Evolutionary conservation across 805 yeast species (phyloP), one percentile per base, ranked within the genome.

Genomic region (Kodamaea kakaduensis): DNA sequence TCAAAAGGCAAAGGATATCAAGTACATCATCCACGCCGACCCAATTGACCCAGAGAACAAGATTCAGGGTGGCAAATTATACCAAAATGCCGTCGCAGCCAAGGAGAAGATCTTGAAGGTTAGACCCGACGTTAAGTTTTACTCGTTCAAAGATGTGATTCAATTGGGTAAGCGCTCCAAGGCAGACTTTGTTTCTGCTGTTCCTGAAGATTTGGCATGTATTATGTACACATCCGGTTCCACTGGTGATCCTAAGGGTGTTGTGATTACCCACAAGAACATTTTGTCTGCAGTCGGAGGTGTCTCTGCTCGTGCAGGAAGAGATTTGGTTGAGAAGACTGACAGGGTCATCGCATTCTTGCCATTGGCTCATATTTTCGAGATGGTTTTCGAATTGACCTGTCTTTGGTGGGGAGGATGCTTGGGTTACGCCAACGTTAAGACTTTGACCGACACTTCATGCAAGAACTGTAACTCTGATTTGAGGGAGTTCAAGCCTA

Each of bases 351-450:
- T 93, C 59, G 82, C 89, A 12, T 89, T 90, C 59, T 75, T 93
- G 57, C 98, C 98, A 9, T 74, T 93, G 53, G 98, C 98, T 6
- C 98, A 93, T 56, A 93, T 93, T 50, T 85, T 93, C 50, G 98
- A 93, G 67, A 71, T 87, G 61, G 86, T 78, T 3, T 88, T 93
- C 46, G 98, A 93, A 68, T 68, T 88, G 52, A 60, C 77, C 19
- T 54, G 75, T 23, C 76, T 93, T 48, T 79, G 78, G 69, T 93
- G 97, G 97, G 97, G 97, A 57, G 81, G 84, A 37, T 59, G 76
- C 37, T 59, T 84, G 29, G 97, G 97, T 48, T 93, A 93, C 65
- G 97, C 95, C 33, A 79, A 71, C 50, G 96, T 90, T 44, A 88
- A 88, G 67, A 90, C 98, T 19, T 69, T 93, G 48, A 78, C 95